These are phyloP conservation scores for Apophysomyces trapeziformis DNA, from an alignment of 371 early-diverging fungal species.

Conservation along the genomic window DNA sequence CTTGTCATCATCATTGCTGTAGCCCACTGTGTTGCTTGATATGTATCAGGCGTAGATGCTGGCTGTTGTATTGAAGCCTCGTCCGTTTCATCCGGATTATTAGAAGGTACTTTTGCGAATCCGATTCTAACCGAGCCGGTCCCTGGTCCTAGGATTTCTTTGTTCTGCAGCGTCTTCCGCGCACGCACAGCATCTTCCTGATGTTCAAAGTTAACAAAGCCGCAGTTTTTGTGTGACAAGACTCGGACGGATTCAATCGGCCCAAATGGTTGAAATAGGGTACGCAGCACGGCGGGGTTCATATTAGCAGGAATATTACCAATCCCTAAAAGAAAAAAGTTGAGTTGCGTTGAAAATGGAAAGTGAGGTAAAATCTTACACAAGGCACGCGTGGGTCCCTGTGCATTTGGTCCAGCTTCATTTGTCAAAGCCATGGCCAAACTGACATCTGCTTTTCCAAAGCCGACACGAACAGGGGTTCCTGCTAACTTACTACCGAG, in stretches of 20 bases:
- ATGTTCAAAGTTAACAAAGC: conserved; percentile 92
- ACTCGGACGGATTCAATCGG: conserved; percentile 93
- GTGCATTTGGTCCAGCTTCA: conserved; percentile 58
- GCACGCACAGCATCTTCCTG: conserved; percentile 92
- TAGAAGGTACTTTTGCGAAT: conserved; percentile 78
- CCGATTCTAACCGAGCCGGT: conserved; percentile 86
- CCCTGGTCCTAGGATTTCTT: conserved; percentile 84
- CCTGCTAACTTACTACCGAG: conserved; percentile 27
- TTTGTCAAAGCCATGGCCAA: conserved; percentile 39
- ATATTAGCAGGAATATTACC: conserved; percentile 91
- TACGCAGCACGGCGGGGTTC: conserved; percentile 75
- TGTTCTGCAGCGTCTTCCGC: conserved; percentile 84
- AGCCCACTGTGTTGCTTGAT: conserved; percentile 44
- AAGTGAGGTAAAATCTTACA: conserved; percentile 36
- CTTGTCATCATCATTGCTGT: conserved; percentile 45
- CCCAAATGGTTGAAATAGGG: conserved; percentile 85
- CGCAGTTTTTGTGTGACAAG: conserved; percentile 95
- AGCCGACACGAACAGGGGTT: conserved; percentile 37
- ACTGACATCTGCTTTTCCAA: conserved; percentile 45
- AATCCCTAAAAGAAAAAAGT: conserved; percentile 66
- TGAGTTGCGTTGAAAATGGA: not conserved
- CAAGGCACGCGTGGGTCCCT: conserved; percentile 49
- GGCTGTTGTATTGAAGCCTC: not conserved
- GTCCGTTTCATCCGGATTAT: conserved; percentile 10
- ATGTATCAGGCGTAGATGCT: conserved; percentile 22